Conservation (phyloP, 1,139 yeast species). For the Blastobotrys elegans region DNA sequence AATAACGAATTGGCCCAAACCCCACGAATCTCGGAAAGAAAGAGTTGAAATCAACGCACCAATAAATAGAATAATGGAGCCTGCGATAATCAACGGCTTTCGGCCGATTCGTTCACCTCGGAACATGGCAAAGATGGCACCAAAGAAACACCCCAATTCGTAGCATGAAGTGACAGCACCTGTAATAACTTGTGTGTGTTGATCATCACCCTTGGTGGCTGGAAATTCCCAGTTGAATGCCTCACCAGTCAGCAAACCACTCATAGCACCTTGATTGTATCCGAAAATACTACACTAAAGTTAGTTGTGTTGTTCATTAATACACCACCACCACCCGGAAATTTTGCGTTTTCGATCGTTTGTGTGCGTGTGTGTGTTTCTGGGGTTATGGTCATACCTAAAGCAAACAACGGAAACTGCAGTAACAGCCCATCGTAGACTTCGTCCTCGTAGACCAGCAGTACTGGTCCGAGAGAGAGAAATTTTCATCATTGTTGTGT, state of each 20-base stretch:
- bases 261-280: conserved; percentile 67
- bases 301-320: background rate
- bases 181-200: conserved; percentile 35
- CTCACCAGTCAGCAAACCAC: conserved; percentile 38
- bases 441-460: conserved; percentile 40
- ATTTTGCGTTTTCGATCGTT: background rate
- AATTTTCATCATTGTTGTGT: background rate
- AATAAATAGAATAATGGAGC: conserved; percentile 46
- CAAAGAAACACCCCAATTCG: conserved; percentile 75
- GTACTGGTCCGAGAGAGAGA: conserved; percentile 26
- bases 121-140: conserved; percentile 59
- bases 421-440: conserved; percentile 47
- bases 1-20: conserved; percentile 63
- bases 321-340: background rate
- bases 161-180: conserved; percentile 75
- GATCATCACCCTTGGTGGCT: conserved; percentile 21
- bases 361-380: too few species aligned
- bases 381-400: background rate
- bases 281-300: conserved; percentile 45
- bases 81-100: conserved; percentile 44
- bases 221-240: conserved; percentile 59
- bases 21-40: conserved; percentile 61
- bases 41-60: conserved; percentile 59
- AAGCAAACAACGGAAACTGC: conserved; percentile 56
- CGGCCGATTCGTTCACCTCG: conserved; percentile 34